Base-by-base conservation (phyloP, 2,329 filamentous ascomycete species). In the Aspergillus neotritici region DNA sequence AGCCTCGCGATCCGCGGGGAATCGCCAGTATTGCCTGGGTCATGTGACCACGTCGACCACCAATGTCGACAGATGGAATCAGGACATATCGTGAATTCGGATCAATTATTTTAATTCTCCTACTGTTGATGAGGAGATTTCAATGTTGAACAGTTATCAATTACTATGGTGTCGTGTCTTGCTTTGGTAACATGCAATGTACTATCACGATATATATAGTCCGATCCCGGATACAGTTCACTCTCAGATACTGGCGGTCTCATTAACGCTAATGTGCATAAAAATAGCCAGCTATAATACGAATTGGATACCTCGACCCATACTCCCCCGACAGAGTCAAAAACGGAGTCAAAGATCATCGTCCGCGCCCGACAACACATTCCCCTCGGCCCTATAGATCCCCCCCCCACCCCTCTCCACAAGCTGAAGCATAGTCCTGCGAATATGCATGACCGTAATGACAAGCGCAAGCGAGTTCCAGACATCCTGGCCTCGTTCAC, bases 381-480 rank as follows among this genome's bases (percentile, higher is more conserved):
- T 14, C 14, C 40, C 38, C n/a, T 31, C 13, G 34, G 36, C 13
- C 37, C 44, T 52, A 48, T 46, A 40, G 37, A 52, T 47, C 5
- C 50, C 50, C 16, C 45, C 47, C n/a, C 37, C 16, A 4, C 58
- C 52, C 7, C 53, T 62, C 30, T 67, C 58, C 32, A 68, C 66
- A 15, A 78, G 61, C 42, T 68, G 60, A 40, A 70, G 50, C 68
- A 77, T 69, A 29, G 71, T 67, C 46, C 75, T 73, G 4, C 77
- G 69, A 41, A 73, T 70, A 55, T 78, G 73, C 48, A 77, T 69
- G 9, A 78, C 65, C 5, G 77, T 63, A 44, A 82, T 77, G 0
- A 78, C 75, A 38, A 82, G 51, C 0, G 77, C 76, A 4, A 82
- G 63, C 4, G 73, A 69, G 53, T 79, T 80, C 79, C 79, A 83